Conservation (phyloP, 805 yeast species). For the Wickerhamia fluorescens region DNA sequence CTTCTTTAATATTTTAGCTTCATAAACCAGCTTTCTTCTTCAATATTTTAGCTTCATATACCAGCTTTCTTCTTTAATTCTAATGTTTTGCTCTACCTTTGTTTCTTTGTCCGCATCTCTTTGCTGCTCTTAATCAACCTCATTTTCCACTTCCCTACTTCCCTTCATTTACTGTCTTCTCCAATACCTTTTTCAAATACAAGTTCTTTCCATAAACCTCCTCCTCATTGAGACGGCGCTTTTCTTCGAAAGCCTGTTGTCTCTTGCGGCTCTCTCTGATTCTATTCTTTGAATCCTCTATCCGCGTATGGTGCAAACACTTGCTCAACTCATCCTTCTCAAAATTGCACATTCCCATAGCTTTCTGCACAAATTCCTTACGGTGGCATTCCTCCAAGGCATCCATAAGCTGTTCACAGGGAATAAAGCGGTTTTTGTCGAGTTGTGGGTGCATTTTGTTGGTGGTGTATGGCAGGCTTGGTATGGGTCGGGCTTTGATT, state of each 20-base stretch:
- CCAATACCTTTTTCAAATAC: slow-evolving; percentile 58
- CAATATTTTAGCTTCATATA: too few relatives aligned
- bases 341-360: slow-evolving; percentile 78
- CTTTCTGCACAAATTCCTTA: slow-evolving; percentile 56
- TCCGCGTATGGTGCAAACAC: slow-evolving; percentile 76
- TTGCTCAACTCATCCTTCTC: slow-evolving; percentile 71
- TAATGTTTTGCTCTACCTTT: too few relatives aligned
- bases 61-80: too few relatives aligned
- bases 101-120: too few relatives aligned
- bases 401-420: slow-evolving; percentile 74
- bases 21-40: too few relatives aligned
- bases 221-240: slow-evolving; percentile 59
- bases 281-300: slow-evolving; percentile 51
- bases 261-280: slow-evolving; percentile 48
- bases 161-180: slow-evolving; percentile 17
- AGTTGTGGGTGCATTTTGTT: slow-evolving; percentile 38
- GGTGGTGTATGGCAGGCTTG: too few relatives aligned
- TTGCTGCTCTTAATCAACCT: too few relatives aligned
- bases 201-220: slow-evolving; percentile 75
- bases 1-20: too few relatives aligned
- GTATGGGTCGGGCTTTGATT: neutral
- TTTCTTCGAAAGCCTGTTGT: slow-evolving; percentile 46
- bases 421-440: slow-evolving; percentile 35
- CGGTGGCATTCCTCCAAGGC: slow-evolving; percentile 88
- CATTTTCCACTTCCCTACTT: neutral